Percentiles rank a stretch among this genome's conserved stretches.
phyloP scores from a whole-genome alignment of 1,284 basidiomycete species.

The Rhodotorula mucilaginosa region DNA sequence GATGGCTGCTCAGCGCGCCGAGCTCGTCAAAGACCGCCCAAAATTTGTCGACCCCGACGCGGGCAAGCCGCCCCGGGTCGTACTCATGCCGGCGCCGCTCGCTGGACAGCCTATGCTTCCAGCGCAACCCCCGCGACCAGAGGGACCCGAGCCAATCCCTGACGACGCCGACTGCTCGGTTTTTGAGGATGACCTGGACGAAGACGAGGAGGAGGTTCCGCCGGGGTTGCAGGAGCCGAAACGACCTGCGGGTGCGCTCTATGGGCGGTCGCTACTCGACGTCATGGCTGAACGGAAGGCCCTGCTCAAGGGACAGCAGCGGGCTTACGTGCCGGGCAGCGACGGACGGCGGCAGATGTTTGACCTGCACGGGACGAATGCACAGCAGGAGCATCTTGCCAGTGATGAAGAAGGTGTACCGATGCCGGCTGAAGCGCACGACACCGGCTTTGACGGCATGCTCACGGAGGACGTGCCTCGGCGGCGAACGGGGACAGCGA shows the following conservation, averaged over 20 bases:
- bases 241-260: constrained; percentile 35
- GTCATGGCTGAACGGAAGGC: constrained; percentile 34
- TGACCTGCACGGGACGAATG: constrained; percentile 11
- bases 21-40: constrained; percentile 30
- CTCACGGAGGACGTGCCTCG: constrained; percentile 14
- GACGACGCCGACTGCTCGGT: neutral
- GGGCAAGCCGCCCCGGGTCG: constrained; percentile 30
- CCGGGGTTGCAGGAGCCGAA: constrained; percentile 4
- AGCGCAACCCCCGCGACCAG: neutral
- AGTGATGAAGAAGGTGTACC: neutral
- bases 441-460: constrained; percentile 8
- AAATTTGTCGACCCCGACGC: constrained; percentile 27
- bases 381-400: constrained; percentile 7
- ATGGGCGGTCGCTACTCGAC: constrained; percentile 38
- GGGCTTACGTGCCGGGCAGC: constrained; percentile 27
- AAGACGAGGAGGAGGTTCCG: constrained; percentile 3
- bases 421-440: neutral
- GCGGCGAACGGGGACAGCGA: neutral
- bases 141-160: neutral
- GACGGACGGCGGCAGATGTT: constrained; percentile 37
- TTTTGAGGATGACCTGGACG: constrained; percentile 7
- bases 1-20: constrained; percentile 22
- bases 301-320: constrained; percentile 14
- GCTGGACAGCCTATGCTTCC: constrained; percentile 17
- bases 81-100: constrained; percentile 37